Evolutionary conservation across 169 alveolate genomes (phyloP), one percentile per base, ranked within the genome.

Genomic region (Toxoplasma gondii): DNA sequence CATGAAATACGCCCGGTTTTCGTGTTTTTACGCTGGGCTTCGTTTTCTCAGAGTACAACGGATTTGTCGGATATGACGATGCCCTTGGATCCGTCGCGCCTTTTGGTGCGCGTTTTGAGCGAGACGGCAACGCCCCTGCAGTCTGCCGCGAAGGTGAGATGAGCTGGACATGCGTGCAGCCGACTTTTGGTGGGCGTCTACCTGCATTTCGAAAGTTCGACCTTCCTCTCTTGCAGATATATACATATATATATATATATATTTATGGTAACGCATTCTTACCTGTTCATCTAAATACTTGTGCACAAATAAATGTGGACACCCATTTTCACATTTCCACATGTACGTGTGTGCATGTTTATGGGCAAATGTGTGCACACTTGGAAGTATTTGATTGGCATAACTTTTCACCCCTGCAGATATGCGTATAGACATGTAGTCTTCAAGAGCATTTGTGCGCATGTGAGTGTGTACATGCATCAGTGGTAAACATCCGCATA

Each of bases 111-210:
- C 16, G 86, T 78, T 27, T 27, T 78, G 44, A 38, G 86, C 41
- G 78, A 86, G 44, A 12, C 41, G 1, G 91, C 39, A 12, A 45
- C 78, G 12, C 91, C 91, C 44, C 53, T 86, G 78, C 91, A 86
- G 44, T 45, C 80, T 22, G 91, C 91, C 41, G 91, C 91, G 45
- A 86, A 86, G 91, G 88, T 82, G 39, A 43, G 83, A 36, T 2
- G 43, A 0, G 39, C 81, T 69, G 22, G 29, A 64, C 7, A 31
- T 7, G 74, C 34, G 7, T 31, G n/a, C 7, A 64, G 34, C 7
- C 74, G n/a, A 31, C 34, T 31, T 31, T 10, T 19, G 31, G 4
- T 12, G 12, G 22, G 58, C 58, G 12, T 7, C 58, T 49, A 12
- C 58, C 58, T 49, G 58, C 4, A 49, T 12, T 12, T 7, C 22